A percentile compares a stretch with the other conserved stretches of the same genome.
These are phyloP conservation scores for Paragyromitra xinjiangensis DNA, from an alignment of 495 filamentous ascomycete species.

Conservation along the genomic window DNA sequence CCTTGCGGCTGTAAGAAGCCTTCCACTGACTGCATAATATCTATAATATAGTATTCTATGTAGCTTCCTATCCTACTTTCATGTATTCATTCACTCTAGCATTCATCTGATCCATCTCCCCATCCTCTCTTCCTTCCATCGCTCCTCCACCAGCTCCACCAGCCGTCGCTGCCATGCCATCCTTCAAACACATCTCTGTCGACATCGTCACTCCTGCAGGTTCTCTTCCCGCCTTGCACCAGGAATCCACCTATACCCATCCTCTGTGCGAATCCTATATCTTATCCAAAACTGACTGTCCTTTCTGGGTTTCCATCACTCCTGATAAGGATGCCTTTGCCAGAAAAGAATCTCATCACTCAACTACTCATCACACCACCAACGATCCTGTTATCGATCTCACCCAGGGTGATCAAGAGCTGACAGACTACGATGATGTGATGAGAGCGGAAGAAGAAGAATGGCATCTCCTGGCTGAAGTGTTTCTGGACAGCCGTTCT, in stretches of 20 bases:
- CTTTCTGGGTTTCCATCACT: slow-evolving; percentile 12
- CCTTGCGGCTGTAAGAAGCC: background rate
- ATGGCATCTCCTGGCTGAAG: slow-evolving; percentile 30
- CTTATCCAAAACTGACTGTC: background rate
- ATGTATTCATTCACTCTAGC: background rate
- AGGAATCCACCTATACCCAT: background rate
- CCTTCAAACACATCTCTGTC: slow-evolving; percentile 16
- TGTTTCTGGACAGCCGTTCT: background rate
- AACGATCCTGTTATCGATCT: background rate
- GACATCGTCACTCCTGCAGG: slow-evolving; percentile 2
- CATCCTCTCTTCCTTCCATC: background rate
- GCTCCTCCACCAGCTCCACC: background rate
- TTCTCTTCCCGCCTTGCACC: background rate
- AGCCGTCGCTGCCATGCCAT: slow-evolving; percentile 12
- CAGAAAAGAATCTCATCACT: background rate
- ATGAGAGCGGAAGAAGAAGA: background rate
- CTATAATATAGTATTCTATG: no score
- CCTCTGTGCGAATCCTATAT: slow-evolving; percentile 21
- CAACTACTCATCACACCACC: background rate
- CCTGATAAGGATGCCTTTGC: slow-evolving; percentile 6
- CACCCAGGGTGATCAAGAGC: background rate
- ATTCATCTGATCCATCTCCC: background rate
- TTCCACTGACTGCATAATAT: no score
- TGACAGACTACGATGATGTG: background rate
- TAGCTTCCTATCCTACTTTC: no score